Evolutionary conservation across 2,329 filamentous ascomycete species (phyloP).

Genomic region (Colletotrichum sp.): DNA sequence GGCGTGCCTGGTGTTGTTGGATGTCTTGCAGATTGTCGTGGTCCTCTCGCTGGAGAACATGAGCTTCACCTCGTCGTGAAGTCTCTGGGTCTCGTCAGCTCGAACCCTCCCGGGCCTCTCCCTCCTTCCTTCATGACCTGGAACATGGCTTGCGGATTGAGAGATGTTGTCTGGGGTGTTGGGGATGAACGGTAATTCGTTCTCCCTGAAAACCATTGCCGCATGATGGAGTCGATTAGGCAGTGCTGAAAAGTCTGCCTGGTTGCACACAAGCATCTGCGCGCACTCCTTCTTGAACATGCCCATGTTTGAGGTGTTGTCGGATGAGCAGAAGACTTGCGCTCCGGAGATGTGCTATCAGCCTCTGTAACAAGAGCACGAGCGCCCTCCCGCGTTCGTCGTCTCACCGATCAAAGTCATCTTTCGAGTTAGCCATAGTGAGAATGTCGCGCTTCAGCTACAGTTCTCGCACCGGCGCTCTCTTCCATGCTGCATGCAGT

Average conservation of each 20-base stretch:
- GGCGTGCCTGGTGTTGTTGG: slow-evolving; percentile 48
- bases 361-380: slow-evolving; percentile 8
- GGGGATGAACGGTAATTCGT: slow-evolving; percentile 73
- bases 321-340: slow-evolving; percentile 61
- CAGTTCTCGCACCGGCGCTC: slow-evolving; percentile 92
- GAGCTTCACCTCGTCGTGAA: slow-evolving; percentile 40
- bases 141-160: slow-evolving; percentile 53
- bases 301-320: slow-evolving; percentile 70
- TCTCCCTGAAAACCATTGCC: slow-evolving; percentile 82
- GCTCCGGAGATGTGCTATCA: neutral
- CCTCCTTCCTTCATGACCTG: slow-evolving; percentile 56
- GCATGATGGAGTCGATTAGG: slow-evolving; percentile 37
- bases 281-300: slow-evolving; percentile 57
- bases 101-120: slow-evolving; percentile 73
- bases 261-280: slow-evolving; percentile 38
- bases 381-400: neutral
- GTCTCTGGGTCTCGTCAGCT: slow-evolving; percentile 67
- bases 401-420: slow-evolving; percentile 82
- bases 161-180: slow-evolving; percentile 75
- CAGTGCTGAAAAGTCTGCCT: slow-evolving; percentile 30
- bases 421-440: slow-evolving; percentile 84
- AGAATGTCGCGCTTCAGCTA: slow-evolving; percentile 92
- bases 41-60: slow-evolving; percentile 76
- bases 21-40: slow-evolving; percentile 74
- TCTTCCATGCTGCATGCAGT: slow-evolving; percentile 61